Percentiles rank a stretch among this genome's conserved stretches.
Conservation (phyloP, 2,329 filamentous ascomycete species). For the Neonectria ditissima region DNA sequence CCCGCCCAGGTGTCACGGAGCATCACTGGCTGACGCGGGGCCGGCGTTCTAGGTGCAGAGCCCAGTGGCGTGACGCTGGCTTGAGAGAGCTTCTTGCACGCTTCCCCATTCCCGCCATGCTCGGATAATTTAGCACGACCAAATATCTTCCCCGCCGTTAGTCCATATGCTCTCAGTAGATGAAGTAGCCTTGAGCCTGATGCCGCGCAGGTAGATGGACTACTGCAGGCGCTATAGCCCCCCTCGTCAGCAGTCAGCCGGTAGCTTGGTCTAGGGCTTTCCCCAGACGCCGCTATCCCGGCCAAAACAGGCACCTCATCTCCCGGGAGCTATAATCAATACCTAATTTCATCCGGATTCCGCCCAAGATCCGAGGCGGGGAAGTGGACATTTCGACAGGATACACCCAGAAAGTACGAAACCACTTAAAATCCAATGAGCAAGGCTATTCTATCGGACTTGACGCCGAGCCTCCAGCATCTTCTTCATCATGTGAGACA, state of each 20-base stretch:
- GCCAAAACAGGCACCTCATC: background rate
- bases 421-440: background rate
- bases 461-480: conserved; percentile 10
- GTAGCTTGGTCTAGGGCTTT: too few species aligned
- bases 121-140: background rate
- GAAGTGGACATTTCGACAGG: background rate
- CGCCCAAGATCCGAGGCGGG: background rate
- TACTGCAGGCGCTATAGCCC: too few species aligned
- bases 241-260: too few species aligned
- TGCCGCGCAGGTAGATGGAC: too few species aligned
- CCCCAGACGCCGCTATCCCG: too few species aligned
- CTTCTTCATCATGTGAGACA: conserved; percentile 10
- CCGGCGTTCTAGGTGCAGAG: background rate
- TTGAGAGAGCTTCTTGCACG: background rate
- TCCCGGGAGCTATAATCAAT: background rate
- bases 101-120: background rate
- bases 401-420: background rate
- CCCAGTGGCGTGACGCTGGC: background rate
- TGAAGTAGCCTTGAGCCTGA: too few species aligned
- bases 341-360: background rate
- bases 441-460: conserved; percentile 3
- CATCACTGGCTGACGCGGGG: too few species aligned
- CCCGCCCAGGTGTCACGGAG: too few species aligned
- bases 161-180: background rate
- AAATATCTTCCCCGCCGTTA: background rate